Conservation (phyloP, 140 eudicot genomes). For the Cichorium intybus region DNA sequence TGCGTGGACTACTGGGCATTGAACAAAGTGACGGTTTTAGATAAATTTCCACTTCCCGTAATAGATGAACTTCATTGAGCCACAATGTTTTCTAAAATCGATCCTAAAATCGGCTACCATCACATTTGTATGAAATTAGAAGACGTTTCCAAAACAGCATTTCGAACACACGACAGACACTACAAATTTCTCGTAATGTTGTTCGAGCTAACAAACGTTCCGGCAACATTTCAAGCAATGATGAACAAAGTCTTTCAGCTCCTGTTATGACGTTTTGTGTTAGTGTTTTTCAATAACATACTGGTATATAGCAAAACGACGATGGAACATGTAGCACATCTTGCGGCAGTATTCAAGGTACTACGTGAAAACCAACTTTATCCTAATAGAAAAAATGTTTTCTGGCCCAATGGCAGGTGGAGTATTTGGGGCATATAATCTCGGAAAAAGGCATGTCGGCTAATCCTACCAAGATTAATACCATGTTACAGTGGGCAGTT, state of each 20-base stretch:
- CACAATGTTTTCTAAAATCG: too few relatives aligned
- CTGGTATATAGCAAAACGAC: neutral
- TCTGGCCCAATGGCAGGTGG: neutral
- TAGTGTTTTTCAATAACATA: neutral
- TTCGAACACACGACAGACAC: neutral
- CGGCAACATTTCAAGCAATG: neutral
- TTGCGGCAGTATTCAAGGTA: neutral
- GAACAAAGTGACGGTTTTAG: too few relatives aligned
- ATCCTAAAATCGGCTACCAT: too few relatives aligned
- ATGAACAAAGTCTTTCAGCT: neutral
- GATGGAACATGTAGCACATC: neutral
- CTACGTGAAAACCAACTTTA: neutral
- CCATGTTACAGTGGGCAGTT: conserved; percentile 11
- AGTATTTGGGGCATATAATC: conserved; percentile 21
- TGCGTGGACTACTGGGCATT: too few relatives aligned
- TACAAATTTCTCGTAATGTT: neutral
- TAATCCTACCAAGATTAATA: neutral
- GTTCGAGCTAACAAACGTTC: neutral
- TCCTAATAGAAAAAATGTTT: conserved; percentile 2
- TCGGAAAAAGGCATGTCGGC: neutral
- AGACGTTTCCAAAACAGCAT: neutral
- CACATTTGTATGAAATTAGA: neutral
- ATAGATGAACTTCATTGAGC: too few relatives aligned
- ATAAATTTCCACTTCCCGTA: too few relatives aligned
- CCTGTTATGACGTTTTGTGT: neutral